phyloP scores from a whole-genome alignment of 2,329 filamentous ascomycete species.

The Myriangium duriaei region DNA sequence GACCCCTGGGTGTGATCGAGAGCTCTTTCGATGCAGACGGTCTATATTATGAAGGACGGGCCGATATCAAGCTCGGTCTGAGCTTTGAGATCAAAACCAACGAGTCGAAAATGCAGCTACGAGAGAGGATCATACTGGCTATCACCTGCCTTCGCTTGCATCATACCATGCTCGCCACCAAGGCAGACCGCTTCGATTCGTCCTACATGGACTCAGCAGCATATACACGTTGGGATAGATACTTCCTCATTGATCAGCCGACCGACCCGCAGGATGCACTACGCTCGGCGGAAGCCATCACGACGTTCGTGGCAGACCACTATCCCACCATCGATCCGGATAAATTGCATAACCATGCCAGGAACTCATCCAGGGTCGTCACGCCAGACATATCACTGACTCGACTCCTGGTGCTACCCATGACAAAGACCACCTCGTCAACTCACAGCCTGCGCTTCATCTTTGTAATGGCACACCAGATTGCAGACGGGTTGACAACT shows the following conservation, averaged over 20 bases:
- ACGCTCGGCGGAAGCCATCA: constrained; percentile 17
- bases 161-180: constrained; percentile 14
- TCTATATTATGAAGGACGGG: constrained; percentile 30
- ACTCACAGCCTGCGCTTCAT: constrained; percentile 22
- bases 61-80: constrained; percentile 31
- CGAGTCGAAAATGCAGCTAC: constrained; percentile 20
- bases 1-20: constrained; percentile 33
- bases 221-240: constrained; percentile 13
- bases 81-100: constrained; percentile 24
- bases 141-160: constrained; percentile 11
- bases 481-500: constrained; percentile 32
- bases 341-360: constrained; percentile 30
- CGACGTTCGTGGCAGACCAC: constrained; percentile 29
- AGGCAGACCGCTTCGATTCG: constrained; percentile 21
- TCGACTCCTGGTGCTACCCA: constrained; percentile 29
- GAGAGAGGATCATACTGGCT: constrained; percentile 10
- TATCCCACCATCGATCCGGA: constrained; percentile 16
- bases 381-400: constrained; percentile 26
- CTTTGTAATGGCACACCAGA: constrained; percentile 32
- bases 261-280: constrained; percentile 21
- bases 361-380: constrained; percentile 29
- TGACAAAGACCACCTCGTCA: constrained; percentile 8
- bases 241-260: constrained; percentile 26
- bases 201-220: constrained; percentile 10
- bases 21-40: constrained; percentile 34